Base-by-base conservation (phyloP, 164 flowering plant genomes). In the Malania oleifera region DNA sequence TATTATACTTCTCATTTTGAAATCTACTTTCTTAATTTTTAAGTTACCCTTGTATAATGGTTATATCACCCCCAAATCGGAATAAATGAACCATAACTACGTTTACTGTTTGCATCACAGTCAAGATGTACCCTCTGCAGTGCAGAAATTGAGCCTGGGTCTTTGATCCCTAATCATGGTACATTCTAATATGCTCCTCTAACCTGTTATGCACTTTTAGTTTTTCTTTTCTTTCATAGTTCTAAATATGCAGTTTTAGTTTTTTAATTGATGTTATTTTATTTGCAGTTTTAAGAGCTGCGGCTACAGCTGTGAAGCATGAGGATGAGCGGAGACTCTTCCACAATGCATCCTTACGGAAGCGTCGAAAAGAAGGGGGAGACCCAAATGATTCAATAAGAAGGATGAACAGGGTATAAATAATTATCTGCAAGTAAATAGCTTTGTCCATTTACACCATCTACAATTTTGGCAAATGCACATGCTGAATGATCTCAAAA, bases 301-400 rank as follows among this genome's bases (percentile, higher is more conserved):
- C 98, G 1, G 96, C 98, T 60, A 75, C 82, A 23, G 92, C 96
- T 46, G 85, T 92, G 48, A 92, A 80, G 79, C 81, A 80, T 52
- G 95, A 92, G 77, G 96, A 91, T 77, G 89, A 88, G 52, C 66
- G 85, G 34, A 82, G 95, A 64, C 84, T 87, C 49, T 87, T 91
- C 68, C 95, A 87, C 57, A 87, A 82, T 77, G 86, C 95, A 37
- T 70, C 89, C 59, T 79, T 85, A 4, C 81, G 96, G 10, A 92
- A 89, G 70, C 84, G 95, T 43, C 69, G 95, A 61, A 92, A 81
- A 77, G 95, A 89, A 70, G 75, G 75, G 52, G 81, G 83, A 54
- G 90, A 91, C 60, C 82, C 73, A 22, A 70, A 62, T 26, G 86
- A 78, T 73, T 24, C 77, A 63, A 50, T 62, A 8, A 80, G 80